Evolutionary conservation across 2,329 filamentous ascomycete species (phyloP).

Genomic region (Sclerotinia sclerotiorum): DNA sequence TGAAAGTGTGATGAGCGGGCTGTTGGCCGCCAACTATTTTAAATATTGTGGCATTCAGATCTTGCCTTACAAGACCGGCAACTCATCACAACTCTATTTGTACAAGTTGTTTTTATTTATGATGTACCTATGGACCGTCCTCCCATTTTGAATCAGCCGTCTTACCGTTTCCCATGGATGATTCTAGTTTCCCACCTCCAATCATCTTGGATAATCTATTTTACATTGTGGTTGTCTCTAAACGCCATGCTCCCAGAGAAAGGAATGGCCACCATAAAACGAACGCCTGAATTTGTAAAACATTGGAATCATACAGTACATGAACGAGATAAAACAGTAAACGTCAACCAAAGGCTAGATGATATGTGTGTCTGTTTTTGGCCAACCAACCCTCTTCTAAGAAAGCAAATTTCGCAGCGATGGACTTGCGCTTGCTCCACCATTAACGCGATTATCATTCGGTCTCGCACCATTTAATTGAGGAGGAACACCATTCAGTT

Average conservation of each 20-base stretch:
- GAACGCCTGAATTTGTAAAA: constrained; percentile 18
- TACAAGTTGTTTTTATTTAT: background rate
- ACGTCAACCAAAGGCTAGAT: background rate
- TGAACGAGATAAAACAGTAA: constrained; percentile 42
- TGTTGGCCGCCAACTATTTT: background rate
- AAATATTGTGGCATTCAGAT: background rate
- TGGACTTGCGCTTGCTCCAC: constrained; percentile 74
- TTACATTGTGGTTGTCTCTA: constrained; percentile 18
- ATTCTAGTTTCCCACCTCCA: constrained; percentile 17
- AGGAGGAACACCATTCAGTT: constrained; percentile 31
- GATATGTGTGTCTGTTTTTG: background rate
- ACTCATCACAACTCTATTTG: background rate
- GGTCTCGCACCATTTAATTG: constrained; percentile 40
- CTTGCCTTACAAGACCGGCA: background rate
- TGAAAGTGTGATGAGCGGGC: background rate
- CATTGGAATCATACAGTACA: constrained; percentile 40
- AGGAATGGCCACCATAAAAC: constrained; percentile 13
- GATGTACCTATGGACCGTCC: background rate
- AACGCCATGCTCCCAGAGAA: constrained; percentile 18
- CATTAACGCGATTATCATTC: constrained; percentile 49
- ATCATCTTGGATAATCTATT: constrained; percentile 7
- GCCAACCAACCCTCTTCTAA: constrained; percentile 40
- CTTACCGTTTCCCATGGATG: background rate
- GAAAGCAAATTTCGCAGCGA: constrained; percentile 73
- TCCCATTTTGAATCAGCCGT: background rate